These are phyloP conservation scores for Umbelopsis sp. DNA, from an alignment of 192 early-diverging fungal genomes.

Conservation along the genomic window DNA sequence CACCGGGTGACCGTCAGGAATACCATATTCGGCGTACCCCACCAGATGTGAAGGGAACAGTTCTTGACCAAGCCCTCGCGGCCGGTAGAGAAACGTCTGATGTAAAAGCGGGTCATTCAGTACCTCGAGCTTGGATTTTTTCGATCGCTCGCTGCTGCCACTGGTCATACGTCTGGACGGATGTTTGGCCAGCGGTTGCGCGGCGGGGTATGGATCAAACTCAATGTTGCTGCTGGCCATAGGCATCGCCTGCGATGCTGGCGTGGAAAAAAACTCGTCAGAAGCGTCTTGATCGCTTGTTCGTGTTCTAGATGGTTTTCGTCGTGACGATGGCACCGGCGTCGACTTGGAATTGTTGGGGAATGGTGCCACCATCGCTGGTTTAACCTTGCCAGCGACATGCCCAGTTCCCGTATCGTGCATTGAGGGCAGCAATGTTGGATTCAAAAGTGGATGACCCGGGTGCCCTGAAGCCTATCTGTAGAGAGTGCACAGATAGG, in stretches of 20 bases:
- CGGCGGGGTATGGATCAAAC: conserved; percentile 1
- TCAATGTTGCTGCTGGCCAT: too few relatives aligned
- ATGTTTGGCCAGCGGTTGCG: background rate
- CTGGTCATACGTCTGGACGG: background rate
- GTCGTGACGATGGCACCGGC: background rate
- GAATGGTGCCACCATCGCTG: background rate
- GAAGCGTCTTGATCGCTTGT: conserved; percentile 3
- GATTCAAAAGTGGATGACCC: too few relatives aligned
- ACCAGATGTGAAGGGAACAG: conserved; percentile 24
- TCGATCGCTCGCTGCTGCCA: background rate
- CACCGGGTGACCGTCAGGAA: conserved; percentile 29
- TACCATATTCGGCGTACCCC: conserved; percentile 44
- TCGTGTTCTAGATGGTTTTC: background rate
- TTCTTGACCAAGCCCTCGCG: background rate
- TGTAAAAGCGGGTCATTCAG: conserved; percentile 32
- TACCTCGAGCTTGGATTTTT: conserved; percentile 9
- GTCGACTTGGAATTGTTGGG: conserved; percentile 5
- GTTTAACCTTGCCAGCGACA: background rate
- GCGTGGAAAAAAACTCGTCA: conserved; percentile 4
- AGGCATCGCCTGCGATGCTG: conserved; percentile 21
- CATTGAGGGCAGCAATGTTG: too few relatives aligned
- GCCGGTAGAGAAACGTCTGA: conserved; percentile 30
- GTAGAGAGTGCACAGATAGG: too few relatives aligned
- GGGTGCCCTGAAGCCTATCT: too few relatives aligned
- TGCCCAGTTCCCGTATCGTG: background rate